These are phyloP conservation scores for Pseudozyma sp. DNA, from an alignment of 1,284 basidiomycete genomes.

Conservation along the genomic window DNA sequence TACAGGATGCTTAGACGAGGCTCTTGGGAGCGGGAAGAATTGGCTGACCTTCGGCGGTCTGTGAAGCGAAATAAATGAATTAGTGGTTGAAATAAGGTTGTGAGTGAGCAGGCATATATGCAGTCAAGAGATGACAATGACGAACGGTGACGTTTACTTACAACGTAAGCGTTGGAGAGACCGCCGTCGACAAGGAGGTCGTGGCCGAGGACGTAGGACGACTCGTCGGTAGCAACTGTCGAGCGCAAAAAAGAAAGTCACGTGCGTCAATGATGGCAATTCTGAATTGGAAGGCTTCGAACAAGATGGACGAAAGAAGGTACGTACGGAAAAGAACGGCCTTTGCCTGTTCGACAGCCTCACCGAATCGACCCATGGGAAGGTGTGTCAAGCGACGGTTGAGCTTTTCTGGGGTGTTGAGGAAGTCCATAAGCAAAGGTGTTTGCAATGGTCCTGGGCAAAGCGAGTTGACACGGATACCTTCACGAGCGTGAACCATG, in stretches of 20 bases:
- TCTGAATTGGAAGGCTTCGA: neutral
- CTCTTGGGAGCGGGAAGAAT: constrained; percentile 47
- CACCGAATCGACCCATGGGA: constrained; percentile 96
- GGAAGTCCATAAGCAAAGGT: constrained; percentile 96
- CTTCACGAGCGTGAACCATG: constrained; percentile 95
- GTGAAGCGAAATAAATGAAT: too few relatives aligned
- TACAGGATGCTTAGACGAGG: constrained; percentile 32
- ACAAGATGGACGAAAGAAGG: neutral
- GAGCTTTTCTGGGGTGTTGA: constrained; percentile 95
- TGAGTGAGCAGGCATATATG: too few relatives aligned
- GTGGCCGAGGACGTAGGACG: constrained; percentile 72
- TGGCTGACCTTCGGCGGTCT: constrained; percentile 52
- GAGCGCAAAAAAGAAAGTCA: neutral
- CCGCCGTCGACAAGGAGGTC: constrained; percentile 50
- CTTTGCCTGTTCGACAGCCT: constrained; percentile 92
- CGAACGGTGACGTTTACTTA: too few relatives aligned
- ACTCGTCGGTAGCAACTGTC: constrained; percentile 74
- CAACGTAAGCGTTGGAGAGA: constrained; percentile 44
- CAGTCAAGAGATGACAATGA: too few relatives aligned
- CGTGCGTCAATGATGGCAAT: neutral
- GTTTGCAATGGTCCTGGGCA: constrained; percentile 77
- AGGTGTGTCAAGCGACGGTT: constrained; percentile 89
- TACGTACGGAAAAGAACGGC: constrained; percentile 80
- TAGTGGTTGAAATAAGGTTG: too few relatives aligned
- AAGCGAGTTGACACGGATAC: constrained; percentile 92